Base-by-base conservation (phyloP, 176 grass and related monocot genomes). In the Cenchrus americanus region DNA sequence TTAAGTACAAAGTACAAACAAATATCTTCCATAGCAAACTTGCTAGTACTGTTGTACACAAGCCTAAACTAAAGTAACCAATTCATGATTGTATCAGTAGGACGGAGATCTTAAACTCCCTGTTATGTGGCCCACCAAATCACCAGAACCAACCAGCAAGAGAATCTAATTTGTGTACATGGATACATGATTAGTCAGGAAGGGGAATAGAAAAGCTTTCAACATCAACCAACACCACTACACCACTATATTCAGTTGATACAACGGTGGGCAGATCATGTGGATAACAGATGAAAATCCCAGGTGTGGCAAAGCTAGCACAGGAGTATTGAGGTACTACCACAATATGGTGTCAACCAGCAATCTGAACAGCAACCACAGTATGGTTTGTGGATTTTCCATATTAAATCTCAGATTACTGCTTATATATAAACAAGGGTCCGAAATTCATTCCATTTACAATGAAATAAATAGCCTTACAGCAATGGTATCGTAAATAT, bases 1-100 rank as follows among this genome's bases (percentile, higher is more conserved):
- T 27, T 79, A 90, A 27, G 55, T 55, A 62, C 46, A 32, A 90
- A 27, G 55, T 55, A 62, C 46, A 34, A 76, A 49, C 80, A 58
- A 34, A 81, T 73, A 80, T 21, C n/a, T 60, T 64, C 23, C n/a
- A 32, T 78, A 77, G 53, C 57, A 83, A 77, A 83, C 17, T 63
- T 82, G 44, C 51, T 63, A 71, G 64, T 51, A 83, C 14, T 55
- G 23, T 63, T 62, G 64, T 14, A 83, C 12, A 55, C 27, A 23
- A 66, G 71, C 54, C 47, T 54, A 62, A 86, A 47, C 54, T 44
- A 41, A 61, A 76, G 14, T 77, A 87, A 51, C 12, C n/a, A 71
- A 77, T 30, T 65, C 75, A 62, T 77, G 57, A 40, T 30, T 74
- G 32, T 17, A 51, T 19, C 72, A 75, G 72, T 2, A 58, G 10